A percentile compares a stretch with the other conserved stretches of the same genome.
These are phyloP conservation scores for Mycocentrospora acerina DNA, from an alignment of 2,329 filamentous ascomycete species.

Conservation along the genomic window DNA sequence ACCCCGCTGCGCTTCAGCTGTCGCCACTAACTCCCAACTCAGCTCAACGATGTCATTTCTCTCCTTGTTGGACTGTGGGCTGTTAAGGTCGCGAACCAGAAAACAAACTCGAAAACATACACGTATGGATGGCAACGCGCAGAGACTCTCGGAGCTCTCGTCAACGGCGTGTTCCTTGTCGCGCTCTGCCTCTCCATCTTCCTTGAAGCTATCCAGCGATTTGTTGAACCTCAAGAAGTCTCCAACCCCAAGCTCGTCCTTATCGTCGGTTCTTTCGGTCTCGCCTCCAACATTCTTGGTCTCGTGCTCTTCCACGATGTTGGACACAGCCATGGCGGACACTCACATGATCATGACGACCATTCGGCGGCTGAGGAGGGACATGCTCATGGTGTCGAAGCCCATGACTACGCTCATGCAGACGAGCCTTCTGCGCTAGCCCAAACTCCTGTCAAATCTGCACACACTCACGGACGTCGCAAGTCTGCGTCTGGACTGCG, in stretches of 20 bases:
- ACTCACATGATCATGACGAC: conserved; percentile 53
- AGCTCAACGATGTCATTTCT: conserved; percentile 97
- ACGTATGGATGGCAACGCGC: conserved; percentile 99
- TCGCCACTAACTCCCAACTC: conserved; percentile 10
- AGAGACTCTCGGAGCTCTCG: conserved; percentile 91
- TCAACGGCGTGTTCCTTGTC: conserved; percentile 97
- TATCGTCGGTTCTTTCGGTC: conserved; percentile 81
- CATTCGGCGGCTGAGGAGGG: conserved; percentile 54
- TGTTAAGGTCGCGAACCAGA: conserved; percentile 82
- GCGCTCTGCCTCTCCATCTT: conserved; percentile 95
- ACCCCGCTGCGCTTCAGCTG: conserved; percentile 2
- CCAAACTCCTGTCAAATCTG: conserved; percentile 13
- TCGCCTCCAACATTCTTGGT: conserved; percentile 85
- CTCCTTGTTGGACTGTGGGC: conserved; percentile 92
- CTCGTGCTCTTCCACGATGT: conserved; percentile 92
- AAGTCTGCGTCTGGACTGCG: conserved; percentile 34
- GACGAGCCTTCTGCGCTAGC: conserved; percentile 51
- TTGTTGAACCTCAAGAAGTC: conserved; percentile 88
- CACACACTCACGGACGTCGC: conserved; percentile 17
- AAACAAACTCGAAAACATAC: conserved; percentile 80
- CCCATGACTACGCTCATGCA: conserved; percentile 47
- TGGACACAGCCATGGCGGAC: conserved; percentile 72
- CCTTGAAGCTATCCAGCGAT: conserved; percentile 87
- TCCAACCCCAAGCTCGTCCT: conserved; percentile 82
- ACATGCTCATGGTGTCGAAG: conserved; percentile 50